Evolutionary conservation across 1,284 basidiomycete genomes (phyloP), one percentile per base, ranked within the genome.

Genomic region (Fomitopsis pinicola): DNA sequence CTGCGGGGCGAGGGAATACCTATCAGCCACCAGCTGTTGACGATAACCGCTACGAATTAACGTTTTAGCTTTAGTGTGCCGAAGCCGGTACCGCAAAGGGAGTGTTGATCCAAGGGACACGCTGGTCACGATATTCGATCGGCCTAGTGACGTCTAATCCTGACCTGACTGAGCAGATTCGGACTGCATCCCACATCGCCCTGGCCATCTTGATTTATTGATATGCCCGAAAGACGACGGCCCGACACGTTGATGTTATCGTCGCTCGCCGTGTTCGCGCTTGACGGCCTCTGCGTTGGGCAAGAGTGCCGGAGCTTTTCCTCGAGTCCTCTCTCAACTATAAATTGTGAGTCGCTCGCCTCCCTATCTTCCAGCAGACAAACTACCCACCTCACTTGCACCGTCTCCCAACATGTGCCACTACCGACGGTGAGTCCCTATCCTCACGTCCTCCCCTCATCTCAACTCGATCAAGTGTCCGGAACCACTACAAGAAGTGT

Each of bases 401-500:
- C 54, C 40, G 22, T 40, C 40, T 42, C 60, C 35, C 54, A 56
- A 40, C 19, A 87, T 87, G 85, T 87, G 85, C 72, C 80, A 77
- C 69, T 82, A 78, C 77, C 79, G 83, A 74, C 82, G 85, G 85
- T 86, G 65, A 68, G 79, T 69, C 52, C 55, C 58, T 57, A 22
- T 63, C 46, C 58, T 63, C 46, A 22, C 52, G 42, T 57, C 48
- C 26, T 36, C 10, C 26, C n/a, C 52, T 46, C 64, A 63, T 60
- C 46, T 65, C 58, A 58, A 15, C 42, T 59, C 55, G 33, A 35
- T 33, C 69, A 56, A 85, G 84, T 69, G 82, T 87, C 61, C 80
- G 81, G 67, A 81, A 87, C 66, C 78, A 76, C 61, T 88, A 82
- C 69, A 77, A 74, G 59, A 73, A 71, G 52, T 91, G 89, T 66